Percentiles rank a stretch among this genome's conserved stretches.
These are phyloP conservation scores for Monocercomonoides exilis DNA, from an alignment of 78 protist genomes.

Conservation along the genomic window DNA sequence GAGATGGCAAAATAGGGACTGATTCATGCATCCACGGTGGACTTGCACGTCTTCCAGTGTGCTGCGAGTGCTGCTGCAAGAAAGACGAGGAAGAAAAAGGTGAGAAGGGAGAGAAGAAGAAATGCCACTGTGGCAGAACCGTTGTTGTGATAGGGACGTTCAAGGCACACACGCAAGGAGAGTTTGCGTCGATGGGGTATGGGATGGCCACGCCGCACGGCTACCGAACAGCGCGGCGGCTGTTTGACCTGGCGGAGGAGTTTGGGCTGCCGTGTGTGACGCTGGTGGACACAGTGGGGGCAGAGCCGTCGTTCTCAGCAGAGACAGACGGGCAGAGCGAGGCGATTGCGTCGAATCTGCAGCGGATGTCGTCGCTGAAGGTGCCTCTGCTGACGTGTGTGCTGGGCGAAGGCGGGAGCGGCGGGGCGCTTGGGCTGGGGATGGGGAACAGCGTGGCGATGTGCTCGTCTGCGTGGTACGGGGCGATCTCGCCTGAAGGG, in stretches of 20 bases:
- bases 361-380: constrained; percentile 14
- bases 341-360: constrained; percentile 37
- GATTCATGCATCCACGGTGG: constrained; percentile 40
- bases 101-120: not conserved
- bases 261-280: constrained; percentile 28
- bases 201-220: constrained; percentile 40
- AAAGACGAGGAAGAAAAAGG: not conserved
- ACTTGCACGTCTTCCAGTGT: constrained; percentile 11
- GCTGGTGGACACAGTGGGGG: constrained; percentile 42
- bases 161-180: constrained; percentile 32
- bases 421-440: constrained; percentile 43
- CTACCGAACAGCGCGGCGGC: constrained; percentile 30
- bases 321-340: constrained; percentile 36
- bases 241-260: constrained; percentile 38
- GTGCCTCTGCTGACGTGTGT: constrained; percentile 28
- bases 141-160: constrained; percentile 19
- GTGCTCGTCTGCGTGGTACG: constrained; percentile 30
- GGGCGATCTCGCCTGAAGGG: constrained; percentile 45
- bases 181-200: not conserved
- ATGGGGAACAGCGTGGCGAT: constrained; percentile 45
- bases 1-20: constrained; percentile 28
- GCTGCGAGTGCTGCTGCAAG: too few species aligned
- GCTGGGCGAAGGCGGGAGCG: constrained; percentile 44
- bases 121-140: constrained; percentile 18
- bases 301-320: constrained; percentile 34